These are phyloP conservation scores for Claviceps fusiformis DNA, from an alignment of 2,329 filamentous ascomycete genomes.

Conservation along the genomic window DNA sequence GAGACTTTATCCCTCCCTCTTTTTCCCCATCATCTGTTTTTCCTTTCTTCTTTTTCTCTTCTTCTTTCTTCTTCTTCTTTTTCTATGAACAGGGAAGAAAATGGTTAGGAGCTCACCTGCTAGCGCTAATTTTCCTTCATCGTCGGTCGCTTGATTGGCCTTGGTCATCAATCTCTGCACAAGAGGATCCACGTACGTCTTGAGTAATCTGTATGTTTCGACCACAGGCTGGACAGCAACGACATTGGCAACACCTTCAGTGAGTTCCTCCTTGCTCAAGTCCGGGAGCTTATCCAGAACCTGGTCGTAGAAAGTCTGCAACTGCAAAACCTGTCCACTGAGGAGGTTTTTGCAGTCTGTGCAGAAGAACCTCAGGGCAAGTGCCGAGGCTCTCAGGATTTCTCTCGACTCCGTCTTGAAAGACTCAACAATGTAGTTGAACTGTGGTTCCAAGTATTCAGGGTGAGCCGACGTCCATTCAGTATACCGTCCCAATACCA, in stretches of 20 bases:
- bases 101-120: constrained; percentile 44
- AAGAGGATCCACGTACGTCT: constrained; percentile 86
- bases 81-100: background rate
- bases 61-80: background rate
- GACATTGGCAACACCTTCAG: constrained; percentile 86
- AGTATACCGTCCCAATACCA: constrained; percentile 92
- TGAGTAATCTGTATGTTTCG: constrained; percentile 73
- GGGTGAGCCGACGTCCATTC: constrained; percentile 95
- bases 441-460: constrained; percentile 80
- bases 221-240: constrained; percentile 71
- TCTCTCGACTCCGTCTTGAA: constrained; percentile 84
- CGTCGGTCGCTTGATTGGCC: constrained; percentile 71
- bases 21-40: background rate
- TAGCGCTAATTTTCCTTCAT: constrained; percentile 71
- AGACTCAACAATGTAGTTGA: constrained; percentile 88
- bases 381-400: constrained; percentile 78
- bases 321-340: constrained; percentile 66
- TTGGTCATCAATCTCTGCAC: constrained; percentile 74
- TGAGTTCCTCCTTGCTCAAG: constrained; percentile 86
- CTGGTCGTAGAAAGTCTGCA: constrained; percentile 86
- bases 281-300: constrained; percentile 76
- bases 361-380: constrained; percentile 95
- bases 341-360: constrained; percentile 84
- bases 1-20: background rate
- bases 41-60: too few relatives aligned